A percentile compares a stretch with the other conserved stretches of the same genome.
Evolutionary conservation across 164 flowering plant species (phyloP).

Genomic region (Tetrastigma voinierianum): DNA sequence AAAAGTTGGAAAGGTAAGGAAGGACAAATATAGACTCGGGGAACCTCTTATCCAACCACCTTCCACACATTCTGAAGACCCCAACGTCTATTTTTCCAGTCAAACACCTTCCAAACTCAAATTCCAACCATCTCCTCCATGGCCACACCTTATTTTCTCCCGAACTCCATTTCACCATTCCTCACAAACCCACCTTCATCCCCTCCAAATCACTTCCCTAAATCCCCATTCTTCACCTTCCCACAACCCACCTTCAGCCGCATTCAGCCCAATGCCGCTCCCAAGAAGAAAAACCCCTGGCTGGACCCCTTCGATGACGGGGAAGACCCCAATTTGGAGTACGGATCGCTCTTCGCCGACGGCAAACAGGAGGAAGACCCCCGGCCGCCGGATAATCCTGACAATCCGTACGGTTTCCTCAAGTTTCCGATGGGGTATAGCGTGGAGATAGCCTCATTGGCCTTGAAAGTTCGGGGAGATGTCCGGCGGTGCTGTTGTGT

Average conservation of each 20-base stretch:
- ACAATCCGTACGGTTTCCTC: slow-evolving; percentile 82
- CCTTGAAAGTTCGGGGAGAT: slow-evolving; percentile 72
- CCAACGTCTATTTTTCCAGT: slow-evolving; percentile 12
- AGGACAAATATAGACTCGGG: neutral
- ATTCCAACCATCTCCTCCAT: slow-evolving; percentile 11
- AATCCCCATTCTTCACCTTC: slow-evolving; percentile 24
- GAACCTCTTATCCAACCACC: slow-evolving; percentile 45
- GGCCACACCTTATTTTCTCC: slow-evolving; percentile 45
- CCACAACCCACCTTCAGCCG: slow-evolving; percentile 14
- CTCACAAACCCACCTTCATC: slow-evolving; percentile 32
- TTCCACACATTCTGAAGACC: slow-evolving; percentile 52
- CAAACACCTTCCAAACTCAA: neutral
- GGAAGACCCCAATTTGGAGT: slow-evolving; percentile 70
- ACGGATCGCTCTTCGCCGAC: slow-evolving; percentile 58
- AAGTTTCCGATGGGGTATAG: slow-evolving; percentile 74
- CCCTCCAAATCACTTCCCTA: slow-evolving; percentile 29
- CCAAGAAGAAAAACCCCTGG: slow-evolving; percentile 73
- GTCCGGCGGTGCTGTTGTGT: slow-evolving; percentile 83
- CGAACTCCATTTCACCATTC: slow-evolving; percentile 44
- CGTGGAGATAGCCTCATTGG: slow-evolving; percentile 73
- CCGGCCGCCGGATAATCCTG: slow-evolving; percentile 70
- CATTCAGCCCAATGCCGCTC: neutral
- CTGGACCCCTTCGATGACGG: slow-evolving; percentile 84
- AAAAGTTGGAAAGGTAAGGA: no score
- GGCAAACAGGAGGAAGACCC: slow-evolving; percentile 94